Conservation (phyloP, 139 green algal species). For the Ostreobium quekettii region DNA sequence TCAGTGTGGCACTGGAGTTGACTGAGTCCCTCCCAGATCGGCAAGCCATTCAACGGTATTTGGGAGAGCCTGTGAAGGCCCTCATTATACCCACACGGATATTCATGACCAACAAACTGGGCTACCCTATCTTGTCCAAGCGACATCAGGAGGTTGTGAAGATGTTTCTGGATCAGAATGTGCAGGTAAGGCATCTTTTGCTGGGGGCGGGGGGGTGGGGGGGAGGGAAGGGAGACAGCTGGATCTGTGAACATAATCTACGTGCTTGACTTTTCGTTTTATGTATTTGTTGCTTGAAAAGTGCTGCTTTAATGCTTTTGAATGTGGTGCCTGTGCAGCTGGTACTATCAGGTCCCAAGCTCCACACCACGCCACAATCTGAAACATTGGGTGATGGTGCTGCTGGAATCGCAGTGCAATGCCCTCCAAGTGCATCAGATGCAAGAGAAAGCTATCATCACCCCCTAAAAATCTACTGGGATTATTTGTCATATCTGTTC, state of each 20-base stretch:
- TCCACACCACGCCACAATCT: slow-evolving; percentile 21
- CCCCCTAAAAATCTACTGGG: slow-evolving; percentile 68
- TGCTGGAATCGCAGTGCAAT: too few species aligned
- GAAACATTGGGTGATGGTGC: too few species aligned
- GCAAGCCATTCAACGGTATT: slow-evolving; percentile 49
- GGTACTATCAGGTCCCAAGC: slow-evolving; percentile 29
- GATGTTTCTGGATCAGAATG: slow-evolving; percentile 48
- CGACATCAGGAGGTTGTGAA: slow-evolving; percentile 69
- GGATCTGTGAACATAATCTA: not conserved
- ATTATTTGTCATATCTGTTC: slow-evolving; percentile 93
- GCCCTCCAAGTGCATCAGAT: too few species aligned
- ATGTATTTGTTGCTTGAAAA: slow-evolving; percentile 6
- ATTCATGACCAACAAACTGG: slow-evolving; percentile 78
- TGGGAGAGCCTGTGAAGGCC: slow-evolving; percentile 81
- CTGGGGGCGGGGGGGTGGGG: not conserved
- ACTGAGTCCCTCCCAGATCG: slow-evolving; percentile 26
- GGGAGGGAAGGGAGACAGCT: not conserved
- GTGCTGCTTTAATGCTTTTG: too few species aligned
- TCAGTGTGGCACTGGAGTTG: slow-evolving; percentile 55
- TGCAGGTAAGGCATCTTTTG: slow-evolving; percentile 48
- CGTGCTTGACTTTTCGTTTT: not conserved
- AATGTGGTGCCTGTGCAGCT: slow-evolving; percentile 35
- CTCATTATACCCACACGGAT: slow-evolving; percentile 61
- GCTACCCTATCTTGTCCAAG: slow-evolving; percentile 74
- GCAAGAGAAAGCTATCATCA: too few species aligned